Conservation (phyloP, 371 early-diverging fungal species). For the Furculomyces boomerangus region DNA sequence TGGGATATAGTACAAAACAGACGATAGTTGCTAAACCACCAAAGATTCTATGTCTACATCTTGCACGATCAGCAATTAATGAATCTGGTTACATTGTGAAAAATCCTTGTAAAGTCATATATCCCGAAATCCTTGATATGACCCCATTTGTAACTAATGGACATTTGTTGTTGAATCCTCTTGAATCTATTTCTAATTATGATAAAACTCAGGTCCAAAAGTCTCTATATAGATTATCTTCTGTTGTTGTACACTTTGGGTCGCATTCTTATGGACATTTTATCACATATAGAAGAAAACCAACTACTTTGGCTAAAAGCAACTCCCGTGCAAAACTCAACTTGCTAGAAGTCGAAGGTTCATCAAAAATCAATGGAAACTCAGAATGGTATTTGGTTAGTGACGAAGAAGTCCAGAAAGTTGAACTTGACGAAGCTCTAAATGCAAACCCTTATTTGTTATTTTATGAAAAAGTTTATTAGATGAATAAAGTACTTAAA, state of each 20-base stretch:
- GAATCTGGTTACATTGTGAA: conserved; percentile 48
- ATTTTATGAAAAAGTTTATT: conserved; percentile 47
- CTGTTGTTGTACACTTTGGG: conserved; percentile 81
- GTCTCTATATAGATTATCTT: conserved; percentile 48
- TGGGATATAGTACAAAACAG: conserved; percentile 41
- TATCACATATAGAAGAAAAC: conserved; percentile 68
- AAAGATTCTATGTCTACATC: conserved; percentile 48
- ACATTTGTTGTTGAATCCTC: conserved; percentile 27
- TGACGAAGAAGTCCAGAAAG: conserved; percentile 69
- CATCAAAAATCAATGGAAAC: not conserved
- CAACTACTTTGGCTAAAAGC: conserved; percentile 4
- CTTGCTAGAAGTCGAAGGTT: not conserved
- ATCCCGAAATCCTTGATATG: conserved; percentile 50
- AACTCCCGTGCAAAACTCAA: not conserved
- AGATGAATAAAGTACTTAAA: not conserved
- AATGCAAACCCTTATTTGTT: conserved; percentile 73
- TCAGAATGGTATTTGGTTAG: conserved; percentile 69
- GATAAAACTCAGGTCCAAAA: not conserved
- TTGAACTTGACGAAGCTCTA: conserved; percentile 44
- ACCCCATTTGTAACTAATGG: conserved; percentile 43
- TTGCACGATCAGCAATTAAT: conserved; percentile 51
- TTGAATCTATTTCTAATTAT: conserved; percentile 7
- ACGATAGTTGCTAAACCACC: conserved; percentile 38
- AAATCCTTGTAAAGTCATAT: conserved; percentile 51
- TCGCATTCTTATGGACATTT: conserved; percentile 84